These are phyloP conservation scores for Aspergillus arachidicola DNA, from an alignment of 2,329 filamentous ascomycete genomes.

Conservation along the genomic window DNA sequence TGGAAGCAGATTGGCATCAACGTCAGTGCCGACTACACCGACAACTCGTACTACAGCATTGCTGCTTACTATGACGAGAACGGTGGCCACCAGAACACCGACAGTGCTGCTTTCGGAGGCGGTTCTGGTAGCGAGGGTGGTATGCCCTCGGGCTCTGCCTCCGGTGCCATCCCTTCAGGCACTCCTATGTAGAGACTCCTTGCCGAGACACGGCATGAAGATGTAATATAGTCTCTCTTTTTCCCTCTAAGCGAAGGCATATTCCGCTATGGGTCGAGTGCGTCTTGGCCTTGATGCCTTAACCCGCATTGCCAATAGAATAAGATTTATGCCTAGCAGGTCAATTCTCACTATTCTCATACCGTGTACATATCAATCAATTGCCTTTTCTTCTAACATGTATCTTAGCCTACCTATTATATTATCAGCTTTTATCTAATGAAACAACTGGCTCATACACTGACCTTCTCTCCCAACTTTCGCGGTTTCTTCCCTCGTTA, in stretches of 20 bases:
- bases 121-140: conserved; percentile 9
- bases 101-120: conserved; percentile 18
- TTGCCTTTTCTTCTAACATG: background rate
- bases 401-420: background rate
- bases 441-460: background rate
- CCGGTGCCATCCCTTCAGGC: conserved; percentile 19
- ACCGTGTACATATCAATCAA: background rate
- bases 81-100: conserved; percentile 25
- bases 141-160: conserved; percentile 15
- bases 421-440: background rate
- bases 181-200: background rate
- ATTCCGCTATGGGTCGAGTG: too few relatives aligned
- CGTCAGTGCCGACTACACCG: conserved; percentile 35
- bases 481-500: accelerated
- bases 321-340: background rate
- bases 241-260: background rate
- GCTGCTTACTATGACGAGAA: conserved; percentile 27
- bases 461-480: background rate
- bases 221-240: background rate
- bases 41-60: conserved; percentile 27
- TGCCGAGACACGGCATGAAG: background rate
- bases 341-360: background rate
- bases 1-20: conserved; percentile 56
- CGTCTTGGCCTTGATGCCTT: background rate
- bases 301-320: too few relatives aligned